Evolutionary conservation across 2,329 filamentous ascomycete species (phyloP), one percentile per base, ranked within the genome.

Genomic region (Periconia sp.): DNA sequence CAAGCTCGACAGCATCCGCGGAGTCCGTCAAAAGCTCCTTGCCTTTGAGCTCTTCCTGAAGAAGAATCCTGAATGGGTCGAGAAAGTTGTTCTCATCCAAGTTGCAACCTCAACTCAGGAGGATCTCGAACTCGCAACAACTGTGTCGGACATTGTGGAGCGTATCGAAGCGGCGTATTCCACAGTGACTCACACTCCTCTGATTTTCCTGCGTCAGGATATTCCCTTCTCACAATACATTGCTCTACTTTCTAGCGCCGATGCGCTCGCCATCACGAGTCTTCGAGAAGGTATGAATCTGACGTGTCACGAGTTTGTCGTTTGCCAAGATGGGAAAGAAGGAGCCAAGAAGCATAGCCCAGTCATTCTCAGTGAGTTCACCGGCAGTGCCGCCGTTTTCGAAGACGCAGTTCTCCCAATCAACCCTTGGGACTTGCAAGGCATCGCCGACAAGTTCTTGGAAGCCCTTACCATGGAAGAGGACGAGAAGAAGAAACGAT

Each of bases 201-300:
- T 97, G 11, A 90, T 97, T 6, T 97, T 97, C 73, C 80, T 97
- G 49, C 92, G 95, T 74, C 93, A 97, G 73, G 93, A 97, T 65
- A 94, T 97, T 55, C 88, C 90, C 53, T 96, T 96, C 69, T 81
- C 90, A 0, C 92, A 97, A 69, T 97, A 97, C 66, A 82, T 97
- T n/a, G 93, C 92, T 1, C 80, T 97, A 8, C 82, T 97, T 45
- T 91, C 91, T 2, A 88, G 95, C 49, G 94, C 93, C 1, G 92
- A 97, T 75, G 90, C 89, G 2, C 79, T 97, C 47, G 94, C 97
- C 85, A 94, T 97, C 66, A 95, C 93, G 2, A 95, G 91, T 69
- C 86, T 97, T 64, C 91, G 94, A 49, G 93, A 97, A 72, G 93
- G 93, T 58, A 97, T 97, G 94, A 97, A 97, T 70, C 76, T 97